Conservation (phyloP, 2,329 filamentous ascomycete genomes). For the Monosporascus sp. region DNA sequence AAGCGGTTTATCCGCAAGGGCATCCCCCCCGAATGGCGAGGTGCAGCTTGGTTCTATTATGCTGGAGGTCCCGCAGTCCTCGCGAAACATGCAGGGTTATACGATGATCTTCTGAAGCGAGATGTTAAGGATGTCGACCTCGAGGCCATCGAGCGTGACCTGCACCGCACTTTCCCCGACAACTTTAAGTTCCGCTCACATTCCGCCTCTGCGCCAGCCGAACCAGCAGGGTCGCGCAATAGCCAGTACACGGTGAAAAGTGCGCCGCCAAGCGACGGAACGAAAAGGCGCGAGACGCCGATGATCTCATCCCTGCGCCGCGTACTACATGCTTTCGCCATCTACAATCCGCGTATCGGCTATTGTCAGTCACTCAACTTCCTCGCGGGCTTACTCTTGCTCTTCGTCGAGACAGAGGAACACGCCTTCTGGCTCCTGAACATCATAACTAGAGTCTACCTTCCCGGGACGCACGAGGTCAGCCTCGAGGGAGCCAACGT, state of each 20-base stretch:
- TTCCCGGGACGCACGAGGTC: conserved; percentile 88
- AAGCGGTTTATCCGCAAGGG: conserved; percentile 91
- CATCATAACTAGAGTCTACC: conserved; percentile 81
- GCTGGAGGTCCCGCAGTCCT: conserved; percentile 79
- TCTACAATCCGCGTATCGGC: conserved; percentile 86
- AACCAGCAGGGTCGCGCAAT: conserved; percentile 27
- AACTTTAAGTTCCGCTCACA: conserved; percentile 78
- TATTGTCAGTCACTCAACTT: conserved; percentile 98
- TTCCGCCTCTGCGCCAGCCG: conserved; percentile 24
- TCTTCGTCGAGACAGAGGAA: conserved; percentile 85
- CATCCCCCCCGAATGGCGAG: conserved; percentile 88
- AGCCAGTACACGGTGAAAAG: conserved; percentile 33
- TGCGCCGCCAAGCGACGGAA: conserved; percentile 21
- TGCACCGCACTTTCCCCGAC: conserved; percentile 92
- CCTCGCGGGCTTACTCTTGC: conserved; percentile 78
- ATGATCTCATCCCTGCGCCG: conserved; percentile 79
- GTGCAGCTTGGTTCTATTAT: conserved; percentile 97
- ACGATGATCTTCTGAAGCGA: conserved; percentile 63
- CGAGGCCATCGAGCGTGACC: conserved; percentile 88
- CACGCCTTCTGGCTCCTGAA: conserved; percentile 91
- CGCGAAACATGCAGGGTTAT: conserved; percentile 70
- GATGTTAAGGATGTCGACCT: conserved; percentile 67
- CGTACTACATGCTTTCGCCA: conserved; percentile 82
- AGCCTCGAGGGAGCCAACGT: conserved; percentile 89
- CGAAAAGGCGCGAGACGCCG: conserved; percentile 54